These are phyloP conservation scores for Lumnitzera littorea DNA, from an alignment of 345 rosid genomes.

Conservation along the genomic window DNA sequence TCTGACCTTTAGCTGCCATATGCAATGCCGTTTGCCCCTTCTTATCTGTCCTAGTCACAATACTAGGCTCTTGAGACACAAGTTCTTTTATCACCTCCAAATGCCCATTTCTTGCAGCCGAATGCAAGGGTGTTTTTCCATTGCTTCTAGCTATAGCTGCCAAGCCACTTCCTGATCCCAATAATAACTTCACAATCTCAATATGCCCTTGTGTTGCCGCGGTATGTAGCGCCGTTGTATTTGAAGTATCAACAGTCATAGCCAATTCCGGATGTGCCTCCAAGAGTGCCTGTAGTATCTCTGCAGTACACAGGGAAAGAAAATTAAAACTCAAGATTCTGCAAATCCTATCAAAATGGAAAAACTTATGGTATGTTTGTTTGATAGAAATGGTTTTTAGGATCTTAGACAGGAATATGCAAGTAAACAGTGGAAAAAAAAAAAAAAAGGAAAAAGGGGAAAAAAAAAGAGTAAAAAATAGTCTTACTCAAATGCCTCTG, in stretches of 20 bases:
- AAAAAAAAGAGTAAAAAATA: too few relatives aligned
- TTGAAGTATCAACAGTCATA: conserved; percentile 88
- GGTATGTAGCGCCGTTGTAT: conserved; percentile 84
- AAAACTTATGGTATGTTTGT: too few relatives aligned
- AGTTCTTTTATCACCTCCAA: conserved; percentile 64
- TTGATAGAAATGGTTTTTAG: not conserved
- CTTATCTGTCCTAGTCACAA: conserved; percentile 59
- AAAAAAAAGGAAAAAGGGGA: too few relatives aligned
- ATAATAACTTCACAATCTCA: conserved; percentile 55
- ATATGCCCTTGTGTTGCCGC: conserved; percentile 89
- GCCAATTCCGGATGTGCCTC: conserved; percentile 78
- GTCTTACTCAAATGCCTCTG: not conserved
- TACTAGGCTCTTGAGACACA: conserved; percentile 48
- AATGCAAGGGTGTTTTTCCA: conserved; percentile 87
- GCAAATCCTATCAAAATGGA: not conserved
- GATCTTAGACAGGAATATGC: not conserved
- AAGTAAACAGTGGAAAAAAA: too few relatives aligned
- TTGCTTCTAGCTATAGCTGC: conserved; percentile 83
- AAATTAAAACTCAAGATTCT: conserved; percentile 6
- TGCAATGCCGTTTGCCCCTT: conserved; percentile 96
- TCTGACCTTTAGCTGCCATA: conserved; percentile 93
- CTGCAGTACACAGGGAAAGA: conserved; percentile 24
- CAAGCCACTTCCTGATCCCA: conserved; percentile 71
- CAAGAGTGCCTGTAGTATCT: conserved; percentile 55
- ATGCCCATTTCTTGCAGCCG: conserved; percentile 89